Base-by-base conservation (phyloP, 1,284 basidiomycete species). In the Ceratobasidium sp. region DNA sequence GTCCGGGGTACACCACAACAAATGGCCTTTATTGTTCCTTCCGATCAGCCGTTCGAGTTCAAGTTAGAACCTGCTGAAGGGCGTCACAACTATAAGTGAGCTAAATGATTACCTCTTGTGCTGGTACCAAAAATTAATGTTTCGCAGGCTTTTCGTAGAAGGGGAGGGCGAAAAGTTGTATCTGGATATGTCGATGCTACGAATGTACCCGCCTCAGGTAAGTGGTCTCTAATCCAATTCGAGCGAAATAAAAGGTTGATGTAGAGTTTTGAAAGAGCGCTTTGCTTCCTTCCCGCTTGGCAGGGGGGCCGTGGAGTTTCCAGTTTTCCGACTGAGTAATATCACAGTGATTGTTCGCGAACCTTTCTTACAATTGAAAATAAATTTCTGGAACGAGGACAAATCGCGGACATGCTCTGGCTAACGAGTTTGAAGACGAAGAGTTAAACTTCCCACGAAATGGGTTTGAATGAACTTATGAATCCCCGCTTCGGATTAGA, bases 131-230 rank as follows among this genome's bases (percentile, higher is more conserved):
- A 26, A n/a, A 26, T 26, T 47, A 26, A 64, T 32, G 9, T 64
- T 28, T 46, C n/a, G 18, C 49, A 64, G 62, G 18, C 18, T 64
- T 2, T 64, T 49, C 26, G 26, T 50, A 11, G 28, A 64, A 30
- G 44, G n/a, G 5, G 43, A 28, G 8, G 44, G 30, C 46, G 46
- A 64, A 23, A 43, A 32, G 9, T 21, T 30, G 6, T 64, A 50
- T 46, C 18, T 50, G 9, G 44, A 49, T 23, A 30, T 61, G 13
- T 64, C 62, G 7, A 32, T 47, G 62, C 30, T 64, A 44, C 23
- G 62, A 30, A 64, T 47, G n/a, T 64, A 30, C 26, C 62, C 62
- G 2, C 62, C 62, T 35, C 62, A 64, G 30, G 62, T 50, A 50
- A 32, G 46, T 38, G n/a, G 30, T 38, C 35, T 38, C 11, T 23